phyloP scores from a whole-genome alignment of 2,329 filamentous ascomycete species.

The Coniella vitis region DNA sequence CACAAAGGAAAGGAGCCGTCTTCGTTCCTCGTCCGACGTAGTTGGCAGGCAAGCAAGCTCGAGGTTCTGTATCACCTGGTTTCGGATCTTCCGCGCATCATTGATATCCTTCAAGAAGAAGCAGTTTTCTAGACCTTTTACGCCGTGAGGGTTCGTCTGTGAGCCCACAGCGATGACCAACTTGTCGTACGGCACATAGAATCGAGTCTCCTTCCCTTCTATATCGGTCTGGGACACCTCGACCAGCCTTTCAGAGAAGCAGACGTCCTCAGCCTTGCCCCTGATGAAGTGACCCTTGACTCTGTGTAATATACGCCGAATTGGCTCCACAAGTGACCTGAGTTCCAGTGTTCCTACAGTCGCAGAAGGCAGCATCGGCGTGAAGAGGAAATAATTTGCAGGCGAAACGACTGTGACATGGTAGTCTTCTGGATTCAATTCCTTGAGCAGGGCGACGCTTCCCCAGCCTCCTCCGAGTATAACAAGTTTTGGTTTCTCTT shows the following conservation, averaged over 20 bases:
- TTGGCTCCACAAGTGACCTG: constrained; percentile 85
- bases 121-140: constrained; percentile 89
- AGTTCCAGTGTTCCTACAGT: constrained; percentile 93
- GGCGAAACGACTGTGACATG: constrained; percentile 94
- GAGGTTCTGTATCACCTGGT: constrained; percentile 80
- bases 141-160: constrained; percentile 88
- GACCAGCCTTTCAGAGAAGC: constrained; percentile 85
- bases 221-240: constrained; percentile 72
- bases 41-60: constrained; percentile 91
- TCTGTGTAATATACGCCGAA: constrained; percentile 72
- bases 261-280: constrained; percentile 78
- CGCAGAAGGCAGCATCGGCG: constrained; percentile 93
- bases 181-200: constrained; percentile 97
- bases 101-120: constrained; percentile 93
- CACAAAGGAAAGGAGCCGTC: constrained; percentile 87
- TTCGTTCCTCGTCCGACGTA: constrained; percentile 80
- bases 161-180: constrained; percentile 88
- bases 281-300: constrained; percentile 86
- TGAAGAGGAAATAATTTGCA: constrained; percentile 95
- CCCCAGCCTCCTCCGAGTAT: constrained; percentile 94
- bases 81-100: constrained; percentile 84
- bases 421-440: constrained; percentile 83
- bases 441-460: constrained; percentile 84
- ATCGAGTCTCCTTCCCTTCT: constrained; percentile 65
- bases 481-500: constrained; percentile 87